Conservation (phyloP, 228 moss, liverwort and hornwort species). For the Sphagnum fallax region DNA sequence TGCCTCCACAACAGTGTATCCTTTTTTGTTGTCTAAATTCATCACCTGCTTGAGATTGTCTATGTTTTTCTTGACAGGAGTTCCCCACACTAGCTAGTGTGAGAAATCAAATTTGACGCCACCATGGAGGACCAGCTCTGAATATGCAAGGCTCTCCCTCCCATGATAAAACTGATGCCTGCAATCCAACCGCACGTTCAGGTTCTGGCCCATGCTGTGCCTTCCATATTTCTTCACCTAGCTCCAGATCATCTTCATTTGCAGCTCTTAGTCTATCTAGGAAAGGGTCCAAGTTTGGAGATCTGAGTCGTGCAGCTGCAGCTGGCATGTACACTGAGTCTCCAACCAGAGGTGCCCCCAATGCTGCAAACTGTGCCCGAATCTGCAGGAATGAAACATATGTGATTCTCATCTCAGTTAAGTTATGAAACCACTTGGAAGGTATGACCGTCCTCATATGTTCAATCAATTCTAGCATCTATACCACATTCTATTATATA, state of each 20-base stretch:
- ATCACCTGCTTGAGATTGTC: too few species aligned
- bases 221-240: slow-evolving; percentile 48
- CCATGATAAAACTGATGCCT: slow-evolving; percentile 81
- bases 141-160: slow-evolving; percentile 48
- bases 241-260: slow-evolving; percentile 24
- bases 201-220: slow-evolving; percentile 78
- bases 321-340: slow-evolving; percentile 87
- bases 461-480: neutral
- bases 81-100: too few species aligned
- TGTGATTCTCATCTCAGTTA: neutral
- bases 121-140: slow-evolving; percentile 77
- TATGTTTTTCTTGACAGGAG: too few species aligned
- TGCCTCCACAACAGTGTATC: too few species aligned
- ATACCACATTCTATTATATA: neutral
- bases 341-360: slow-evolving; percentile 80
- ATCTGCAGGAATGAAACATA: slow-evolving; percentile 33
- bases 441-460: neutral
- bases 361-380: slow-evolving; percentile 79
- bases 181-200: slow-evolving; percentile 76
- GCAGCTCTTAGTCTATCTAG: slow-evolving; percentile 15
- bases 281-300: slow-evolving; percentile 65
- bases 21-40: too few species aligned
- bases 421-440: neutral
- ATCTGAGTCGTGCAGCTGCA: slow-evolving; percentile 53
- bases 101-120: slow-evolving; percentile 16